Percentiles rank a stretch among this genome's conserved stretches.
Evolutionary conservation across 345 rosid genomes (phyloP).

Genomic region (Ceriops zippeliana): DNA sequence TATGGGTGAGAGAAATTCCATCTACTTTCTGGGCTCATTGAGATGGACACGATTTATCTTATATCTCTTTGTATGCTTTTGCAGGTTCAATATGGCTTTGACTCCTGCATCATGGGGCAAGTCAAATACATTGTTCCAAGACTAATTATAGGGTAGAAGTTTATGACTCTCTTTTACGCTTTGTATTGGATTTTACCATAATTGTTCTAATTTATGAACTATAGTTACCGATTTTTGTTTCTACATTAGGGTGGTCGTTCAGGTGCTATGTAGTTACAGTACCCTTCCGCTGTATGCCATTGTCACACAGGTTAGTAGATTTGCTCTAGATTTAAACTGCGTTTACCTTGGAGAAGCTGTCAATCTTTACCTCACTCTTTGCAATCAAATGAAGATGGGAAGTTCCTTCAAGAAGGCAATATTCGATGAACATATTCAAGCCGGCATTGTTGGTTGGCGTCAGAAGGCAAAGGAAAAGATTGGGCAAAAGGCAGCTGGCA

Average conservation of each 20-base stretch:
- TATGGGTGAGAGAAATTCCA: slow-evolving; percentile 42
- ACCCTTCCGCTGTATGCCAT: slow-evolving; percentile 86
- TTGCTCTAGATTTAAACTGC: not conserved
- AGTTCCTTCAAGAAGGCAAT: slow-evolving; percentile 26
- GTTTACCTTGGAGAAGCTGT: not conserved
- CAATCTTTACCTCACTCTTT: not conserved
- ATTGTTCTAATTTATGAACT: too few species aligned
- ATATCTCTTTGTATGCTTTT: not conserved
- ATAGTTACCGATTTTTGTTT: not conserved
- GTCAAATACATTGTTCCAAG: slow-evolving; percentile 53
- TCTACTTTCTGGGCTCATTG: not conserved
- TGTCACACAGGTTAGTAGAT: slow-evolving; percentile 62
- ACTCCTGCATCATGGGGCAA: slow-evolving; percentile 80
- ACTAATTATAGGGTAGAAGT: slow-evolving; percentile 64
- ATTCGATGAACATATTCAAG: slow-evolving; percentile 23
- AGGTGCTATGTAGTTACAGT: slow-evolving; percentile 77
- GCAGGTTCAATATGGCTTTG: slow-evolving; percentile 66
- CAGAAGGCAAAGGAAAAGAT: slow-evolving; percentile 20
- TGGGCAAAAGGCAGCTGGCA: slow-evolving; percentile 1
- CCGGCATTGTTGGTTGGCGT: slow-evolving; percentile 18
- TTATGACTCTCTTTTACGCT: not conserved
- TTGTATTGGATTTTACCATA: too few species aligned
- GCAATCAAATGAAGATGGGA: slow-evolving; percentile 32
- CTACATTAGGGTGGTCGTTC: slow-evolving; percentile 51
- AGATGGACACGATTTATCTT: not conserved